A percentile compares a stretch with the other conserved stretches of the same genome.
Evolutionary conservation across 148 eudicot genomes (phyloP).

Genomic region (Gaultheria prostrata): DNA sequence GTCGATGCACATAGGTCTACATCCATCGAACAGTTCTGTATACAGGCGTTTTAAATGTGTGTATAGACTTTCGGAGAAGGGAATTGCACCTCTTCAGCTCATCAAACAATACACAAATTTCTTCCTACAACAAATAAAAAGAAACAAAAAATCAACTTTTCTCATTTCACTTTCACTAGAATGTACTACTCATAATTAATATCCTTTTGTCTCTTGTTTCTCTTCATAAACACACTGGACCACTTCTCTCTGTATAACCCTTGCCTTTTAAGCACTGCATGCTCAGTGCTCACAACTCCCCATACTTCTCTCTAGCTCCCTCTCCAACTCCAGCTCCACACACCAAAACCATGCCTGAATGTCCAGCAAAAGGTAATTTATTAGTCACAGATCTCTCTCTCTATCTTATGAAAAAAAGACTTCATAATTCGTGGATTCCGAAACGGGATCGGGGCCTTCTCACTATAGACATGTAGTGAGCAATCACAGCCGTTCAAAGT

Average conservation of each 20-base stretch:
- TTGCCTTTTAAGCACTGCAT: slow-evolving; percentile 46
- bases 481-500: no score
- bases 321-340: slow-evolving; percentile 23
- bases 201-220: neutral
- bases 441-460: no score
- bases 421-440: no score
- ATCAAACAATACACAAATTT: neutral
- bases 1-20: no score
- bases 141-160: neutral
- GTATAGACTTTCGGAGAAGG: no score
- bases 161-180: neutral
- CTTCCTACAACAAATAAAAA: neutral
- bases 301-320: slow-evolving; percentile 28
- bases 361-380: slow-evolving; percentile 85
- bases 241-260: slow-evolving; percentile 9
- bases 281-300: neutral
- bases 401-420: neutral
- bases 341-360: slow-evolving; percentile 68
- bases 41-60: no score
- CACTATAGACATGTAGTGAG: no score
- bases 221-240: neutral
- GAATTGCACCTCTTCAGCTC: neutral
- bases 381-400: neutral
- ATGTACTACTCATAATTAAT: no score
- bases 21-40: no score